These are phyloP conservation scores for Durusdinium trenchii DNA, from an alignment of 73 alveolate species.

Conservation along the genomic window DNA sequence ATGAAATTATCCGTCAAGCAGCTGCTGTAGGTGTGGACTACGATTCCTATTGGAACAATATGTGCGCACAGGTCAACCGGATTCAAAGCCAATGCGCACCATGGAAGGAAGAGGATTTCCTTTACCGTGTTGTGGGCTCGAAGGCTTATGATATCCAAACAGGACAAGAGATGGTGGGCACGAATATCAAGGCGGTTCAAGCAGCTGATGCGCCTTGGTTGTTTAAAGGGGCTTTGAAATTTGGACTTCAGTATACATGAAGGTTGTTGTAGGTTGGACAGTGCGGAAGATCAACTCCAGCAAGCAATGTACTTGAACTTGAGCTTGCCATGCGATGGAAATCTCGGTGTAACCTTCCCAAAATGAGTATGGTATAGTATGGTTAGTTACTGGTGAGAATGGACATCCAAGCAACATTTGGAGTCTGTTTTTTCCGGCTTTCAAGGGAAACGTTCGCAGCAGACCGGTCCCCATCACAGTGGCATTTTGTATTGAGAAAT, in stretches of 20 bases:
- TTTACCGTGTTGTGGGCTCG: neutral
- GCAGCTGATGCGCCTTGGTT: conserved; percentile 40
- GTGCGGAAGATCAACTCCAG: neutral
- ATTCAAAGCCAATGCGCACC: neutral
- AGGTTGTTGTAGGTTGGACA: neutral
- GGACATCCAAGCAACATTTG: too few species aligned
- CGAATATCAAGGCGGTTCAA: conserved; percentile 11
- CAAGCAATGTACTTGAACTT: too few species aligned
- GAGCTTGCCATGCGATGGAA: too few species aligned
- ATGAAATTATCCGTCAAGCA: conserved; percentile 5
- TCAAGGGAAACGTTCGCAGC: too few species aligned
- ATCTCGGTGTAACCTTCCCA: too few species aligned
- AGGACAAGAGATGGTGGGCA: neutral
- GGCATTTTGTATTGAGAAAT: too few species aligned
- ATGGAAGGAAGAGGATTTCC: conserved; percentile 22
- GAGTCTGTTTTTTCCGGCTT: too few species aligned
- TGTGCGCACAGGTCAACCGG: conserved; percentile 22
- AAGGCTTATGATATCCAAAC: neutral
- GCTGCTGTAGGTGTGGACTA: neutral
- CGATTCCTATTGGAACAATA: conserved; percentile 24
- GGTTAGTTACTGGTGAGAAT: too few species aligned
- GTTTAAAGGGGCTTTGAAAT: neutral
- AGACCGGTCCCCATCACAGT: too few species aligned
- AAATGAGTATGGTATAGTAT: too few species aligned
- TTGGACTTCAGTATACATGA: neutral